These are phyloP conservation scores for Cordyceps pruinosa DNA, from an alignment of 2,329 filamentous ascomycete species.

Conservation along the genomic window DNA sequence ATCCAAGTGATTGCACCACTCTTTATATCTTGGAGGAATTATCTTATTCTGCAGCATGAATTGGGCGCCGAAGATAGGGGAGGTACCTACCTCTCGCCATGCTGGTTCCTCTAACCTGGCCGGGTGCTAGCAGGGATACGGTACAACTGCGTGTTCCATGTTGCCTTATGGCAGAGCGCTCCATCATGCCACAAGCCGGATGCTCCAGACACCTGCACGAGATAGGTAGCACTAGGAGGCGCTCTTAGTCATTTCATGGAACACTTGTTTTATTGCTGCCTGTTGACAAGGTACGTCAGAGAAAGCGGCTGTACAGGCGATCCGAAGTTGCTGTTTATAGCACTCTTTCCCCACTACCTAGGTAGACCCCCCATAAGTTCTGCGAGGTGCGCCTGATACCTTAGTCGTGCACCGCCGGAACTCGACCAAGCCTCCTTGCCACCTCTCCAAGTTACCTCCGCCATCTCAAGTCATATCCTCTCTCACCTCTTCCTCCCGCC, in stretches of 20 bases:
- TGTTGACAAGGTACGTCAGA: not conserved
- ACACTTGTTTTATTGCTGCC: not conserved
- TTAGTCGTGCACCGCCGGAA: not conserved
- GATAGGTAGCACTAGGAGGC: not conserved
- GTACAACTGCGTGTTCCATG: no score
- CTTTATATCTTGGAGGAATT: no score
- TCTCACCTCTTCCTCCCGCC: not conserved
- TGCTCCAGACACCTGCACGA: not conserved
- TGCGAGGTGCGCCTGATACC: conserved; percentile 3
- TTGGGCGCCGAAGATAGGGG: no score
- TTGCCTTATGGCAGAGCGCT: no score
- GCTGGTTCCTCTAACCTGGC: no score
- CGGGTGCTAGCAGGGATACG: no score
- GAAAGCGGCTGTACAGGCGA: not conserved
- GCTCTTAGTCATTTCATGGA: not conserved
- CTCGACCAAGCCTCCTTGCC: conserved; percentile 6
- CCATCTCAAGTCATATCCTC: not conserved
- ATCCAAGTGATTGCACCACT: no score
- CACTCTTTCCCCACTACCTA: not conserved
- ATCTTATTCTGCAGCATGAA: no score
- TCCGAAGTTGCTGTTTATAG: not conserved
- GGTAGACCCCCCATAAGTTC: no score
- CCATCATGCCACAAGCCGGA: no score
- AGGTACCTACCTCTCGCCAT: no score
- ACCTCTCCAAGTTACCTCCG: not conserved